Evolutionary conservation across 2,329 filamentous ascomycete genomes (phyloP).

Genomic region (Alternaria arbusti): DNA sequence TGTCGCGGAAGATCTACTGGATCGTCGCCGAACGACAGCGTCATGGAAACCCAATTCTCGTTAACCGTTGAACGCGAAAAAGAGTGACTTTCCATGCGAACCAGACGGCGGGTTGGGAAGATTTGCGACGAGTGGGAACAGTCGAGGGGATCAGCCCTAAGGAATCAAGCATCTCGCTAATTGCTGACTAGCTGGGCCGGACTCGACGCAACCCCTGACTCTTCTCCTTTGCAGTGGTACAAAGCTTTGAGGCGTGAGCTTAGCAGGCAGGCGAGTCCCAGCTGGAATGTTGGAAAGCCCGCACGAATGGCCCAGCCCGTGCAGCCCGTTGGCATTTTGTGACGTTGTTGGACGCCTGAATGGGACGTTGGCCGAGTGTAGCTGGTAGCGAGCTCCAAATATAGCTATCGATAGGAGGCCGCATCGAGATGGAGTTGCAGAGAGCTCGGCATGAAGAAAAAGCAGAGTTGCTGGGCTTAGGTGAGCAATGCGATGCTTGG

Average conservation of each 20-base stretch:
- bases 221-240: background rate
- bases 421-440: background rate
- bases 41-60: background rate
- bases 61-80: background rate
- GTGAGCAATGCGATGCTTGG: background rate
- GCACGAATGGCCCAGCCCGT: background rate
- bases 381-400: background rate
- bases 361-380: background rate
- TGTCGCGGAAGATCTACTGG: background rate
- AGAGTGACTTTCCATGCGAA: background rate
- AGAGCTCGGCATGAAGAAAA: background rate
- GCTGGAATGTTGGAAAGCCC: background rate
- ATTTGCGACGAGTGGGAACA: background rate
- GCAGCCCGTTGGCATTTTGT: background rate
- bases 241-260: conserved; percentile 34
- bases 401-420: background rate
- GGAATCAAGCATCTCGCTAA: conserved; percentile 27
- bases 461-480: background rate
- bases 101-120: background rate
- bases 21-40: background rate
- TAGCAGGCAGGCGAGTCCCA: conserved; percentile 5
- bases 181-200: conserved; percentile 11
- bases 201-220: conserved; percentile 21
- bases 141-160: conserved; percentile 7
- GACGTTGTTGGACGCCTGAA: background rate